Evolutionary conservation across 805 yeast genomes (phyloP), one percentile per base, ranked within the genome.

Genomic region (Peterozyma toletana): DNA sequence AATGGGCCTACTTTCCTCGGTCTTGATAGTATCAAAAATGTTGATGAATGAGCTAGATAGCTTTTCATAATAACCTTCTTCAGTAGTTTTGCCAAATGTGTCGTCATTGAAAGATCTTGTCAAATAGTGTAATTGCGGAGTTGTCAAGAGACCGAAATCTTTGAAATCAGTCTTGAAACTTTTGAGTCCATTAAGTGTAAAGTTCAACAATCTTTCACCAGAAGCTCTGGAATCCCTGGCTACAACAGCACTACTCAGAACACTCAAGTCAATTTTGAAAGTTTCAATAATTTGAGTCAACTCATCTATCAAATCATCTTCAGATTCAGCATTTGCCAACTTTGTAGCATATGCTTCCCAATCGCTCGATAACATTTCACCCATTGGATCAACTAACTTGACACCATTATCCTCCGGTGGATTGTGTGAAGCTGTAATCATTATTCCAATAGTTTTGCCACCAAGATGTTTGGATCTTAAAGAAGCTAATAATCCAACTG

Each of bases 401-500:
- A 88, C 91, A 29, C 96, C 96, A 54, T 88, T 88, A 59, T 90
- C 97, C 36, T 70, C 69, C 0, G 97, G 96, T 0, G 96, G 96
- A 55, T 89, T 89, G 62, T 89, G 97, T 0, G 95, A 85, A 0
- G 96, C 97, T 1, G 97, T 93, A 56, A 93, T 82, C 97, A 93
- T 91, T 11, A 90, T 83, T n/a, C 99, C 99, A 30, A 90, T 75
- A 9, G 84, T 76, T 53, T 83, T 69, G 1, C 91, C 86, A 1
- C 67, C 65, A 30, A 85, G 65, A 48, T 68, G 72, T 46, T 82
- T 74, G n/a, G 97, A 89, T 55, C 99, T 73, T 49, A 93, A 66
- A 1, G 81, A 68, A 0, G 99, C 97, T 27, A 90, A 59, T 15
- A 89, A 68, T 2, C 96, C 96, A 14, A 85, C 88, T 6, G 91